Conservation (phyloP, 768 basidiomycete species). For the Lyophyllum semitale region DNA sequence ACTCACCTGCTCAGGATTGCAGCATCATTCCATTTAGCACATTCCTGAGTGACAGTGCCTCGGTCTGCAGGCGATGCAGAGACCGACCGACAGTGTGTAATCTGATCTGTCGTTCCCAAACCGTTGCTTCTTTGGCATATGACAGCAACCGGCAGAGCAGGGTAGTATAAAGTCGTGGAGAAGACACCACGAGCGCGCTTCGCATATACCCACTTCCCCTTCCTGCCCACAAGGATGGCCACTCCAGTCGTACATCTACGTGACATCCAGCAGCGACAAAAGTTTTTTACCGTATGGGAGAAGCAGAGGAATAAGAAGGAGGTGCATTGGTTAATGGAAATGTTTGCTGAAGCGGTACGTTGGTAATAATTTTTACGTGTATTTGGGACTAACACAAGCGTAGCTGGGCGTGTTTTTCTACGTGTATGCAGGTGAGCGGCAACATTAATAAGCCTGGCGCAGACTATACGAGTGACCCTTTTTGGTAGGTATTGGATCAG, state of each 20-base stretch:
- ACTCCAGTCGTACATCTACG: constrained; percentile 37
- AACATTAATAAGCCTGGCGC: no score
- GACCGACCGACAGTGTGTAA: neutral
- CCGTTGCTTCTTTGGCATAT: neutral
- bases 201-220: constrained; percentile 1
- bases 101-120: constrained; percentile 6
- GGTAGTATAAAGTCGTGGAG: constrained; percentile 9
- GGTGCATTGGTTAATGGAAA: constrained; percentile 57
- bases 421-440: constrained; percentile 45
- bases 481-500: constrained; percentile 53
- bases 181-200: neutral
- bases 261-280: constrained; percentile 41
- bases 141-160: constrained; percentile 4
- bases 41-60: constrained; percentile 12
- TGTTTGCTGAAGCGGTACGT: constrained; percentile 61
- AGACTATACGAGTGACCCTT: neutral
- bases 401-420: constrained; percentile 67
- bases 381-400: constrained; percentile 1
- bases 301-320: constrained; percentile 39
- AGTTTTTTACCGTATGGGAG: constrained; percentile 52
- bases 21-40: constrained; percentile 7
- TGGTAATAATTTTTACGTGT: neutral
- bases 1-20: neutral
- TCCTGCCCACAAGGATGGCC: constrained; percentile 2
- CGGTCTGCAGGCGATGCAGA: constrained; percentile 2